Evolutionary conservation across 2,329 filamentous ascomycete species (phyloP).

Genomic region (Keithomyces neogunnii): DNA sequence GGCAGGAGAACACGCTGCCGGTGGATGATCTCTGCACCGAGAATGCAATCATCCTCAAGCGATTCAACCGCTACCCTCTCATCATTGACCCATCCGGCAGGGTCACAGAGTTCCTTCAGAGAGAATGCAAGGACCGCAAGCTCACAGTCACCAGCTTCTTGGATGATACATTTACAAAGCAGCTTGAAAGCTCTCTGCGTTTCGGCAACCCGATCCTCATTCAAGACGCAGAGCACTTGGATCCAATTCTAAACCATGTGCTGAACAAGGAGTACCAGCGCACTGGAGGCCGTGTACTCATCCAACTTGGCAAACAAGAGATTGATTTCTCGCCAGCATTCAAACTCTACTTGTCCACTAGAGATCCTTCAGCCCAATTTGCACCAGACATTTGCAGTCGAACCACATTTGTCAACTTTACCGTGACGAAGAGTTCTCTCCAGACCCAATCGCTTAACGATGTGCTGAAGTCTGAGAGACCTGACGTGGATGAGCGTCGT

Average conservation of each 20-base stretch:
- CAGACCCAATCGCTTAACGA: conserved; percentile 97
- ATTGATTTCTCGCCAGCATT: conserved; percentile 98
- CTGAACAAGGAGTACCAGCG: conserved; percentile 99
- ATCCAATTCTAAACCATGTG: conserved; percentile 95
- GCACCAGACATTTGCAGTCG: conserved; percentile 95
- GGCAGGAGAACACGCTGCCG: conserved; percentile 89
- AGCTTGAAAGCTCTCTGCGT: conserved; percentile 89
- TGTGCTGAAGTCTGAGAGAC: conserved; percentile 92
- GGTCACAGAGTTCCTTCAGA: conserved; percentile 89
- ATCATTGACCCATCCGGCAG: conserved; percentile 97
- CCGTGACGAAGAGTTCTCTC: conserved; percentile 95
- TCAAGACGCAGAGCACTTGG: conserved; percentile 93
- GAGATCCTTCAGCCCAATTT: conserved; percentile 92
- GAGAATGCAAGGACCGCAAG: conserved; percentile 86
- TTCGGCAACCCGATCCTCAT: conserved; percentile 99
- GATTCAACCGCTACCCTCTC: conserved; percentile 96
- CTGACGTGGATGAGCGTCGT: conserved; percentile 91
- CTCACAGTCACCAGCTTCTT: conserved; percentile 96
- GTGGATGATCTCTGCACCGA: conserved; percentile 98
- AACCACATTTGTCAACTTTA: conserved; percentile 99
- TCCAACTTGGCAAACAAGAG: conserved; percentile 96
- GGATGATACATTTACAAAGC: conserved; percentile 96
- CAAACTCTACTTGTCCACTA: conserved; percentile 87
- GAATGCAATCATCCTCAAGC: conserved; percentile 93
- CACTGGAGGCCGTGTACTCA: conserved; percentile 93